Evolutionary conservation across 2,329 filamentous ascomycete species (phyloP).

Genomic region (Verticillium longisporum): DNA sequence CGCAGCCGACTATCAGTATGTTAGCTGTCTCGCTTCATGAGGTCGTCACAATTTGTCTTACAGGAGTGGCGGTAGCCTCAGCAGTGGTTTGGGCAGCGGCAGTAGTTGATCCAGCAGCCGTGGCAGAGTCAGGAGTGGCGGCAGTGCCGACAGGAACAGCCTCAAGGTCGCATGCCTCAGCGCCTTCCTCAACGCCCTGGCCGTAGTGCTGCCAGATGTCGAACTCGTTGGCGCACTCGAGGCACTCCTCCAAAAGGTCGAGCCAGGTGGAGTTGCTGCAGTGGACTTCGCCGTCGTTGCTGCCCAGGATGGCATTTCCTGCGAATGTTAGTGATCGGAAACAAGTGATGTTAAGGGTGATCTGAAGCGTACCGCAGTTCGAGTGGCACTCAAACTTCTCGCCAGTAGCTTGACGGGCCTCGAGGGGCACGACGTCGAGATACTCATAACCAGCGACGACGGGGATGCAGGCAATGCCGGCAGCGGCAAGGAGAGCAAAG

Average conservation of each 20-base stretch:
- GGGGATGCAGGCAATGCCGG: background rate
- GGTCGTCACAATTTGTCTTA: background rate
- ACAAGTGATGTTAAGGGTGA: background rate
- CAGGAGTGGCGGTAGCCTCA: background rate
- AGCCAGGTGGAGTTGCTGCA: constrained; percentile 32
- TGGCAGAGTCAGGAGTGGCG: background rate
- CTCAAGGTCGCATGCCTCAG: constrained; percentile 17
- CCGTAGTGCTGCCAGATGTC: constrained; percentile 39
- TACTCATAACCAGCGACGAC: background rate
- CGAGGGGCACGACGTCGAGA: constrained; percentile 5
- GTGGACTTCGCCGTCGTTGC: constrained; percentile 19
- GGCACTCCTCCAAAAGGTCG: constrained; percentile 30
- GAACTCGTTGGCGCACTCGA: constrained; percentile 33
- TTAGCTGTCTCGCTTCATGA: background rate
- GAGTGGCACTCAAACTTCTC: constrained; percentile 27
- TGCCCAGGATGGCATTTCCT: constrained; percentile 26
- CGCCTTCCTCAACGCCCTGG: constrained; percentile 23
- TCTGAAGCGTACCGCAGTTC: constrained; percentile 31
- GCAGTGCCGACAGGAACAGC: constrained; percentile 1
- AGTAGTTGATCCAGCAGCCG: background rate
- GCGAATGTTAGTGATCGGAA: constrained; percentile 2
- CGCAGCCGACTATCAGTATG: background rate
- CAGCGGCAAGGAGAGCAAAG: constrained; percentile 1
- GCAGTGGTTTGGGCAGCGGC: background rate
- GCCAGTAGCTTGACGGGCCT: constrained; percentile 5